Evolutionary conservation across 441 rosid genomes (phyloP), one percentile per base, ranked within the genome.

Genomic region (Erodium texanum): DNA sequence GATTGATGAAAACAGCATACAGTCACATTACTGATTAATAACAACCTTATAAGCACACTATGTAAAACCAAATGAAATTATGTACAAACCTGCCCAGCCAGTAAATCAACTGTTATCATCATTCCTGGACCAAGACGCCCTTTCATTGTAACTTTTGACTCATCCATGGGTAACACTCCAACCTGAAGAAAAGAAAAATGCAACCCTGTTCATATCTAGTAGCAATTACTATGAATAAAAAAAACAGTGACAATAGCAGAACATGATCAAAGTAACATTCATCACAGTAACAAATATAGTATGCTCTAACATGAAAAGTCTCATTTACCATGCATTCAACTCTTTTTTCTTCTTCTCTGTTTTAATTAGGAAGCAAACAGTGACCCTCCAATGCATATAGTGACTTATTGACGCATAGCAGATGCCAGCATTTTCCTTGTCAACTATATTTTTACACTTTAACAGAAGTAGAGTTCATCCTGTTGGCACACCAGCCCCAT

Each of bases 61-160:
- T 66, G 29, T 18, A 65, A 34, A 67, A 43, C 18, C 20, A 64
- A 36, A 77, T 9, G 75, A 75, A 77, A 67, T 16, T 74, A 64
- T 27, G 74, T 73, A 85, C 89, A 65, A 70, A 92, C 99, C 99
- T 92, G 94, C 70, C 99, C 99, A 80, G 82, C 82, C 52, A 68
- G 80, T 79, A 94, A 76, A 81, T 94, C 98, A 73, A 82, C 99
- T 66, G 94, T 70, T 76, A 94, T 92, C 99, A 94, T 94, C 99
- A 94, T 94, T 75, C 99, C 99, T 22, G 99, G 99, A 78, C 99
- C 99, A 50, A 94, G 84, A 70, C 98, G 96, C 50, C 98, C 99
- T 80, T 94, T 94, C 94, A 85, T 86, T 8, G 79, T 87, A 66
- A 94, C 86, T 80, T 91, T 94, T 41, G 94, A 87, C 73, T 94